Conservation (phyloP, 164 flowering plant species). For the Echeveria elegans region DNA sequence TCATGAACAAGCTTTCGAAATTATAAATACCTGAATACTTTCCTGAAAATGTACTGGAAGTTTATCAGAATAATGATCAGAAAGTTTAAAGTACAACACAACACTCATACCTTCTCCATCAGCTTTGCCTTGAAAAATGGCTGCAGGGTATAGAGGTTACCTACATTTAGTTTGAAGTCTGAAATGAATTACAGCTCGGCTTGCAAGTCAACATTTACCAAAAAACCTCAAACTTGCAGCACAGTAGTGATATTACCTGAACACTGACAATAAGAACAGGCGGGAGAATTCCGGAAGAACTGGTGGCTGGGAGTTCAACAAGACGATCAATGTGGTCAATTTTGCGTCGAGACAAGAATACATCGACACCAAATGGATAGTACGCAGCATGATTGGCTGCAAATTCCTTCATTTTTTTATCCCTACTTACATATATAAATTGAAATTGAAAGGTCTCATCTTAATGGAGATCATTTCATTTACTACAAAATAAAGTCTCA, state of each 20-base stretch:
- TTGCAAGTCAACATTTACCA: neutral
- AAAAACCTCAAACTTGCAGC: neutral
- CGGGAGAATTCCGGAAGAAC: slow-evolving; percentile 53
- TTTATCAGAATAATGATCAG: slow-evolving; percentile 36
- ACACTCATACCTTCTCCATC: slow-evolving; percentile 61
- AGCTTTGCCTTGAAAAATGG: slow-evolving; percentile 36
- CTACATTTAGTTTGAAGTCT: slow-evolving; percentile 14
- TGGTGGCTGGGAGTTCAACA: slow-evolving; percentile 66
- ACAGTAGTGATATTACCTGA: slow-evolving; percentile 45
- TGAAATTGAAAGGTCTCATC: neutral
- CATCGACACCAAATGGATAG: slow-evolving; percentile 90
- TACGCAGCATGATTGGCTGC: slow-evolving; percentile 73
- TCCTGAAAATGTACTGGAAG: slow-evolving; percentile 40
- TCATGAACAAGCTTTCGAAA: neutral
- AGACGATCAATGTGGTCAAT: slow-evolving; percentile 77
- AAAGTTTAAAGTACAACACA: slow-evolving; percentile 43
- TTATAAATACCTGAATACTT: slow-evolving; percentile 15
- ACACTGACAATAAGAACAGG: slow-evolving; percentile 87
- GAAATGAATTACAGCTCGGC: neutral
- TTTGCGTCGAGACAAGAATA: slow-evolving; percentile 64
- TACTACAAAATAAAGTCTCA: neutral
- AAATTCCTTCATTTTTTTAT: slow-evolving; percentile 84
- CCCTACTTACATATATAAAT: slow-evolving; percentile 34
- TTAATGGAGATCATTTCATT: neutral
- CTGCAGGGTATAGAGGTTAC: slow-evolving; percentile 39